Evolutionary conservation across 257 asterid species (phyloP), one percentile per base, ranked within the genome.

Genomic region (Solanum dulcamara): DNA sequence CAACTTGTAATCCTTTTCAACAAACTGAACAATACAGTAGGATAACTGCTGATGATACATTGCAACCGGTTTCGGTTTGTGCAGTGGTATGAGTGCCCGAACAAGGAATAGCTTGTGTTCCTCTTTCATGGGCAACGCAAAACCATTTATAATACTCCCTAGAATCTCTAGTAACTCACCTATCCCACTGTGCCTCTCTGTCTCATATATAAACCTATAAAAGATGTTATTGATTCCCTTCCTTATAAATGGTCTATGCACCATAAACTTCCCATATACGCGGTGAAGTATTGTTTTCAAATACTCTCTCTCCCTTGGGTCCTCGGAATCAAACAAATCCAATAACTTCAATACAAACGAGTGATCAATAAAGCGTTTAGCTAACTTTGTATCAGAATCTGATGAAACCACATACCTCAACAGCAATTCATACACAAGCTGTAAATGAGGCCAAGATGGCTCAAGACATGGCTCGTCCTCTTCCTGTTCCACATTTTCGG

Each of bases 261-360:
- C 89, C 89, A 87, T 87, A 79, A 87, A 87, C 84, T 87, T 87
- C n/a, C 89, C 89, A 82, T 87, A 87, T 46, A 87, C 80, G 1
- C 89, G 66, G 42, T 87, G 89, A 18, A 87, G 80, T 40, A 87
- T 87, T 1, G 88, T 81, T 42, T 87, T 87, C 81, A 87, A 74
- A 71, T 85, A 87, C 80, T 87, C 89, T 38, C 89, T 38, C 70
- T 87, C 89, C 48, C 87, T 84, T 0, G 83, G 83, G 33, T 87
- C 89, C 84, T 87, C 89, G 2, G 89, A 87, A 60, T 87, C 89
- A 81, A 87, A 87, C 84, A 87, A 55, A 71, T 87, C 89, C 26
- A 87, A 81, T 44, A 87, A 59, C 85, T 81, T 85, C 68, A 85
- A 62, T 70, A 87, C 89, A 74, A 87, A 87, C 2, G 88, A 81